These are phyloP conservation scores for Lactarius tabidus DNA, from an alignment of 768 basidiomycete species.

Conservation along the genomic window DNA sequence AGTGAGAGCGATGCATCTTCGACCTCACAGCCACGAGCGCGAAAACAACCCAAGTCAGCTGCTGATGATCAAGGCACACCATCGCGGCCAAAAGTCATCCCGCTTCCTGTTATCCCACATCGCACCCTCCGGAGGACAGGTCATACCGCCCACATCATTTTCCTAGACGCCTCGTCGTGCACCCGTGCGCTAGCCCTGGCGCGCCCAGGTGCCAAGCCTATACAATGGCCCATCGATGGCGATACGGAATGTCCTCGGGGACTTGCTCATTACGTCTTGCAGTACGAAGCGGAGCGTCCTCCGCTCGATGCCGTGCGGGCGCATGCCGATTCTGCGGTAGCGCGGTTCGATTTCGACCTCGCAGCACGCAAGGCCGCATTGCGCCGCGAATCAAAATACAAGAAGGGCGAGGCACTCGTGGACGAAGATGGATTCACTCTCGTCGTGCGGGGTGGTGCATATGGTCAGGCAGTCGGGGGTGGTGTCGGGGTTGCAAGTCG, in stretches of 20 bases:
- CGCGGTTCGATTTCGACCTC: slow-evolving; percentile 68
- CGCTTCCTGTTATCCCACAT: slow-evolving; percentile 51
- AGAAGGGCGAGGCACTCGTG: slow-evolving; percentile 82
- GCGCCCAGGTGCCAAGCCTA: slow-evolving; percentile 41
- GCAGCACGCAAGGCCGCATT: slow-evolving; percentile 44
- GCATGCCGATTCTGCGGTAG: slow-evolving; percentile 80
- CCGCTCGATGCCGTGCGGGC: slow-evolving; percentile 65
- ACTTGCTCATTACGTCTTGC: slow-evolving; percentile 62
- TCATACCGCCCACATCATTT: slow-evolving; percentile 64
- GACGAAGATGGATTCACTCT: slow-evolving; percentile 96
- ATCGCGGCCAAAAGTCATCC: slow-evolving; percentile 47
- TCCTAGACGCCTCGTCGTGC: slow-evolving; percentile 69
- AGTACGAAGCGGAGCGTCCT: slow-evolving; percentile 67
- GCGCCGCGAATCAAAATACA: slow-evolving; percentile 56
- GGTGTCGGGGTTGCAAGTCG: slow-evolving; percentile 66
- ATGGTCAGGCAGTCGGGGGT: slow-evolving; percentile 84
- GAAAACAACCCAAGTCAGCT: slow-evolving; percentile 34
- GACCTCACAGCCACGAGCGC: slow-evolving; percentile 26
- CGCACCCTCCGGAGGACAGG: slow-evolving; percentile 62
- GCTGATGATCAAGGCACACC: slow-evolving; percentile 21
- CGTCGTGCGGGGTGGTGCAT: slow-evolving; percentile 87
- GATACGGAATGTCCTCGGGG: slow-evolving; percentile 60
- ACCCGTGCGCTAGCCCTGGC: slow-evolving; percentile 53
- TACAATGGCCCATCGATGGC: slow-evolving; percentile 52
- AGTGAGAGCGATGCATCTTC: slow-evolving; percentile 29